phyloP scores from a whole-genome alignment of 1,284 basidiomycete genomes.

The Gomphus bonarii region DNA sequence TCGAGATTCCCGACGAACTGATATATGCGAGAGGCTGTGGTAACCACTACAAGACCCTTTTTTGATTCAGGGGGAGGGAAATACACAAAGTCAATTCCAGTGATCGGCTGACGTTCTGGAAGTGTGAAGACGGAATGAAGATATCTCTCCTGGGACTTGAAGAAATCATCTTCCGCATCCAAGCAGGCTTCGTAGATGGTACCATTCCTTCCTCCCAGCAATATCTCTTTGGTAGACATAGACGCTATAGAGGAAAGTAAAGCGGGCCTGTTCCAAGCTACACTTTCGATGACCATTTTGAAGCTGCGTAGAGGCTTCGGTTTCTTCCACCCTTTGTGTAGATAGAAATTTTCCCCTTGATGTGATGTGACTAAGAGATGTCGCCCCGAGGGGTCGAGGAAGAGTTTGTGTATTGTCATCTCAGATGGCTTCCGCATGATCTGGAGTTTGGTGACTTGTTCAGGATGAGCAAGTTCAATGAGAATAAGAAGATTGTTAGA shows the following conservation, averaged over 20 bases:
- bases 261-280: slow-evolving; percentile 88
- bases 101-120: slow-evolving; percentile 70
- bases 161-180: slow-evolving; percentile 85
- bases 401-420: slow-evolving; percentile 67
- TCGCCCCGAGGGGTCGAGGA: slow-evolving; percentile 85
- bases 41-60: slow-evolving; percentile 64
- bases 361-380: slow-evolving; percentile 82
- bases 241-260: slow-evolving; percentile 52
- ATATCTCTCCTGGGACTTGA: slow-evolving; percentile 82
- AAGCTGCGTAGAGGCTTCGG: slow-evolving; percentile 71
- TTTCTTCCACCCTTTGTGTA: slow-evolving; percentile 73
- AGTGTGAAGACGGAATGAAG: slow-evolving; percentile 72
- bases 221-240: slow-evolving; percentile 73
- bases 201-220: slow-evolving; percentile 83
- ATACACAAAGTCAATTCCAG: slow-evolving; percentile 75
- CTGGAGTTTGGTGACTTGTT: slow-evolving; percentile 69
- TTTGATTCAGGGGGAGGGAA: slow-evolving; percentile 53
- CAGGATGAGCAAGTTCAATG: slow-evolving; percentile 76
- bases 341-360: slow-evolving; percentile 92
- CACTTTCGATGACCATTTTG: slow-evolving; percentile 81
- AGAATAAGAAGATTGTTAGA: slow-evolving; percentile 70
- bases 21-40: slow-evolving; percentile 85
- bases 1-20: slow-evolving; percentile 75
- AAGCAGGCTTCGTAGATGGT: slow-evolving; percentile 78
- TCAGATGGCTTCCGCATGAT: slow-evolving; percentile 65